Evolutionary conservation across 75 land plant species (phyloP), one percentile per base, ranked within the genome.

Genomic region (Larix kaempferi): DNA sequence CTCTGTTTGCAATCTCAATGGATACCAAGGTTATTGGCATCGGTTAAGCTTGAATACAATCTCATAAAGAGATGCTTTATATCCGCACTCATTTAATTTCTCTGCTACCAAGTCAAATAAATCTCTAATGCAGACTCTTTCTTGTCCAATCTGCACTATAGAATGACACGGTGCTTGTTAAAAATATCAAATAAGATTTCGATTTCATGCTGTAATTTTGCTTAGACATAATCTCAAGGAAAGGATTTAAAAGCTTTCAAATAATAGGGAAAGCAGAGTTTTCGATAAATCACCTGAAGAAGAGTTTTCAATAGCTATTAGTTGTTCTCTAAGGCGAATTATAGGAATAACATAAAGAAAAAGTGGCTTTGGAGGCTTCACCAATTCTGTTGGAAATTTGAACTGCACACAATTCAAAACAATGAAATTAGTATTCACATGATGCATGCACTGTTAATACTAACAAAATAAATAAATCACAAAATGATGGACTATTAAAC

Each of bases 311-410:
- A 86, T 78, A 21, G 75, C 67, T 55, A 62, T 80, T 16, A 86
- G 86, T 56, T 74, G 76, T 16, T 84, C 77, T n/a, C 84, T 80
- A n/a, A 86, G 86, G 37, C 64, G 82, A 76, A 86, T 29, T 74
- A 86, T 83, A 22, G 76, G 69, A 52, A 73, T 72, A 35, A 86
- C 55, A 56, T 86, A 86, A 55, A 86, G 60, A 29, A 86, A 80
- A 35, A 86, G 77, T 58, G 88, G 88, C 58, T 86, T 86, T 29
- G 86, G 39, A 25, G 88, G 88, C 69, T 78, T 86, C 21, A 81
- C 41, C 21, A 81, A 76, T 54, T 82, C 86, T 52, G 80, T 49
- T 57, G 87, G 87, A 75, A 82, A 63, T 44, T 86, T 86, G 29
- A 86, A 74, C 87, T 85, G 71, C 73, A 49, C 59, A 81, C 58